Evolutionary conservation across 495 filamentous ascomycete genomes (phyloP).

Genomic region (Aspergillus saccharolyticus): DNA sequence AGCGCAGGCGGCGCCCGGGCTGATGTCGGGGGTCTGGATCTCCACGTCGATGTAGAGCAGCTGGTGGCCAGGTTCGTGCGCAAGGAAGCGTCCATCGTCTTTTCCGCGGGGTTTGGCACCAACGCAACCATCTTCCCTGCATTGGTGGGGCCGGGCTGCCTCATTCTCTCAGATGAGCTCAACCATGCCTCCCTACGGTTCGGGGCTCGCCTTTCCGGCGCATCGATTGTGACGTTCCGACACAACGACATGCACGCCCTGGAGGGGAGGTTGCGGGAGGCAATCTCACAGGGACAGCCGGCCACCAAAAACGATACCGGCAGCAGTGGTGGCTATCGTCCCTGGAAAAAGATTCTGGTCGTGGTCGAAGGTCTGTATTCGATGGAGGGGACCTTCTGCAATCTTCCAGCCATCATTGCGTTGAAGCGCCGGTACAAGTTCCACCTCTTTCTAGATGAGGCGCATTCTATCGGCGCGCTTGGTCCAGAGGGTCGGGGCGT

Average conservation of each 20-base stretch:
- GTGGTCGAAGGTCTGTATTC: not conserved
- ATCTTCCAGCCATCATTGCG: not conserved
- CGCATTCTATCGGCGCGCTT: not conserved
- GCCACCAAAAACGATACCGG: constrained; percentile 44
- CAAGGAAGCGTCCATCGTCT: constrained; percentile 89
- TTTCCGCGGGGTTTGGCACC: constrained; percentile 97
- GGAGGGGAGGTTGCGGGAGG: constrained; percentile 39
- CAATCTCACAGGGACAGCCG: too few species aligned
- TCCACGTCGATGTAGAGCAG: constrained; percentile 82
- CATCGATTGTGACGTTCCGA: constrained; percentile 91
- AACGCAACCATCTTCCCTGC: constrained; percentile 88
- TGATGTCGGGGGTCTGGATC: constrained; percentile 84
- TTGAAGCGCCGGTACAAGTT: not conserved
- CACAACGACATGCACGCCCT: constrained; percentile 92
- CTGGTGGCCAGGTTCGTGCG: constrained; percentile 65
- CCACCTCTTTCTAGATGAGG: not conserved
- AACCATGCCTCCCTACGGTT: constrained; percentile 97
- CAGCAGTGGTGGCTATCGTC: not conserved
- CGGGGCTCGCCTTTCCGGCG: constrained; percentile 85
- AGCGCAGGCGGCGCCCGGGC: constrained; percentile 70
- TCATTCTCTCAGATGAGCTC: constrained; percentile 95
- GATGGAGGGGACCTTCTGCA: not conserved
- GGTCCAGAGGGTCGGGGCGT: not conserved
- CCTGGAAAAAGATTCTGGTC: not conserved
- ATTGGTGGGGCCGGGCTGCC: constrained; percentile 81